phyloP scores from a whole-genome alignment of 306 rosid species.

The Argentina anserina region DNA sequence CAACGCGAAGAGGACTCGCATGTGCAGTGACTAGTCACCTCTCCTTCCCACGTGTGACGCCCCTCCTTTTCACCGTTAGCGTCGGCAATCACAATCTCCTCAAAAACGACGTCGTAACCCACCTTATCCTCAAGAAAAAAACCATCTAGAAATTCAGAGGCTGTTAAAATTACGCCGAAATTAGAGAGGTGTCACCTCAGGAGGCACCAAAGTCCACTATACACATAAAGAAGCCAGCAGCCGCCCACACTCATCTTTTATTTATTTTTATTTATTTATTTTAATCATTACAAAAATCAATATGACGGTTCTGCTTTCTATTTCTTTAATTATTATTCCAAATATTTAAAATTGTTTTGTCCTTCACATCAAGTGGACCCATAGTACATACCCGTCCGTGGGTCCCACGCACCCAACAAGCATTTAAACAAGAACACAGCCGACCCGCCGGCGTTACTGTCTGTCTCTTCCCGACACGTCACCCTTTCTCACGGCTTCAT shows the following conservation, averaged over 20 bases:
- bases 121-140: background rate
- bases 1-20: background rate
- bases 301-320: conserved; percentile 12
- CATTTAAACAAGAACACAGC: conserved; percentile 22
- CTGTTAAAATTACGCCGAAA: background rate
- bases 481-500: conserved; percentile 20
- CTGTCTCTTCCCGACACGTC: conserved; percentile 51
- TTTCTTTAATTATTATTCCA: background rate
- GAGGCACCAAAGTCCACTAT: conserved; percentile 32
- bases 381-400: background rate
- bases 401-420: conserved; percentile 20
- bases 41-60: background rate
- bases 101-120: background rate
- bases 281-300: background rate
- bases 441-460: conserved; percentile 45
- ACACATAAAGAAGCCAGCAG: conserved; percentile 16
- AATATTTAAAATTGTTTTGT: too few relatives aligned
- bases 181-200: conserved; percentile 35
- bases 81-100: background rate
- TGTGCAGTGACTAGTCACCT: background rate
- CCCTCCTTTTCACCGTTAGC: background rate
- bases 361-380: background rate
- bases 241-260: conserved; percentile 37
- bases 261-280: background rate
- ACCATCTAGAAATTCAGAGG: background rate